phyloP scores from a whole-genome alignment of 139 green algal genomes.

The Marvania coccoides region DNA sequence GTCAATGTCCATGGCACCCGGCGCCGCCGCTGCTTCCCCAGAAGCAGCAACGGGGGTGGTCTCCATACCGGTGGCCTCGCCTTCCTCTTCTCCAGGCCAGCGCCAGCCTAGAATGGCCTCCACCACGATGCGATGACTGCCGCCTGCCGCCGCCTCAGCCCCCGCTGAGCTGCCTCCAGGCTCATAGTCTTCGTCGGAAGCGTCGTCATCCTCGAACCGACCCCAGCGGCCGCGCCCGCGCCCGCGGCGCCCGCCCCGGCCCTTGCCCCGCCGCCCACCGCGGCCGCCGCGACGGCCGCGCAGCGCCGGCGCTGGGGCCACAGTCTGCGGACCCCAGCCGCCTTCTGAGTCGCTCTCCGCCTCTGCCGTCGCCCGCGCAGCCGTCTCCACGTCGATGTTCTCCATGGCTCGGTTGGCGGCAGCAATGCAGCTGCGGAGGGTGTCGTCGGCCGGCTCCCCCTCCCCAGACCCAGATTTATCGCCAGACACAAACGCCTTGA shows the following conservation, averaged over 20 bases:
- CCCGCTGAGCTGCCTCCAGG: constrained; percentile 1
- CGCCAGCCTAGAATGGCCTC: constrained; percentile 69
- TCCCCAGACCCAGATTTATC: constrained; percentile 22
- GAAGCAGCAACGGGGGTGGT: not conserved
- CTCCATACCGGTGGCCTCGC: not conserved
- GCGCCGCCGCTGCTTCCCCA: not conserved
- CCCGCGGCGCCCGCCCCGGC: constrained; percentile 9
- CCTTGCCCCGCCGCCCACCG: not conserved
- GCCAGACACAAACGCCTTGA: constrained; percentile 64
- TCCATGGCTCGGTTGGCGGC: constrained; percentile 46
- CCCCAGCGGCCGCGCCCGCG: constrained; percentile 19
- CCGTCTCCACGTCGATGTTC: not conserved
- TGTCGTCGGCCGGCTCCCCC: constrained; percentile 10
- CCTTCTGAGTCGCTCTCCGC: constrained; percentile 63
- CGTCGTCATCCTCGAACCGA: constrained; percentile 39
- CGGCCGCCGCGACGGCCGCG: constrained; percentile 4
- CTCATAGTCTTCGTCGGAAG: constrained; percentile 40
- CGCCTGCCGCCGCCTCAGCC: not conserved
- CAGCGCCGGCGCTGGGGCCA: not conserved
- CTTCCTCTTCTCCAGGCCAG: constrained; percentile 9
- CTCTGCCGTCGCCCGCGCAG: constrained; percentile 2
- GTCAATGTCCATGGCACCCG: too few relatives aligned
- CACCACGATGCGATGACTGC: constrained; percentile 31
- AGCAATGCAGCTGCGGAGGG: constrained; percentile 33
- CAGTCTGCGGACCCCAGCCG: constrained; percentile 30